phyloP scores from a whole-genome alignment of 2,329 filamentous ascomycete genomes.

The Trichoderma sp. region DNA sequence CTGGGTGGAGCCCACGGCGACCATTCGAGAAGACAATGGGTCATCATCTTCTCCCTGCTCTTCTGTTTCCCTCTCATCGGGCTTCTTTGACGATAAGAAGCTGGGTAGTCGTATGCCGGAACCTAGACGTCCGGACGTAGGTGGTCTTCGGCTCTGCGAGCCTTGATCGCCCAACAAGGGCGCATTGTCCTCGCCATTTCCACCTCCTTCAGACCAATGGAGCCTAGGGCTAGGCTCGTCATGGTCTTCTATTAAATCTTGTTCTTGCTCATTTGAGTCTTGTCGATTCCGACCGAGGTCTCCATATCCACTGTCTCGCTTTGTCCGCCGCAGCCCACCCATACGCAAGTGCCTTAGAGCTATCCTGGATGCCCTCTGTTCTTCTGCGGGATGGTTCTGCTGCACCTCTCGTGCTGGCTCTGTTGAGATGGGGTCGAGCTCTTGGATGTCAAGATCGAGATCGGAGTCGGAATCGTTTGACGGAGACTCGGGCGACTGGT shows the following conservation, averaged over 20 bases:
- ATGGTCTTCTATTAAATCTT: slow-evolving; percentile 63
- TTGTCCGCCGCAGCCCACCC: slow-evolving; percentile 57
- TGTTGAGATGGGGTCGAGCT: slow-evolving; percentile 65
- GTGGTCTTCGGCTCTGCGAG: slow-evolving; percentile 29
- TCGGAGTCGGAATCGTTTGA: slow-evolving; percentile 70
- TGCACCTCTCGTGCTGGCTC: slow-evolving; percentile 33
- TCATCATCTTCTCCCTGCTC: slow-evolving; percentile 57
- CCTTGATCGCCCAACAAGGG: slow-evolving; percentile 59
- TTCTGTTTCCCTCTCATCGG: slow-evolving; percentile 41
- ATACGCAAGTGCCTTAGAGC: slow-evolving; percentile 69
- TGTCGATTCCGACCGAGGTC: slow-evolving; percentile 56
- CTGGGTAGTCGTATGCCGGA: slow-evolving; percentile 62
- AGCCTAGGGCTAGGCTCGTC: slow-evolving; percentile 50
- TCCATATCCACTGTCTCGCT: slow-evolving; percentile 55
- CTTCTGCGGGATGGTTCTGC: slow-evolving; percentile 30
- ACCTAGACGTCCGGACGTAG: slow-evolving; percentile 31
- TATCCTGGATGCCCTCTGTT: slow-evolving; percentile 56
- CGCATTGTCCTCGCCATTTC: slow-evolving; percentile 63
- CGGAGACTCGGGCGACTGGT: slow-evolving; percentile 62
- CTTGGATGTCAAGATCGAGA: slow-evolving; percentile 71
- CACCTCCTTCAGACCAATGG: slow-evolving; percentile 59
- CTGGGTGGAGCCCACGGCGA: slow-evolving; percentile 73
- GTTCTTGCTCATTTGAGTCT: slow-evolving; percentile 62
- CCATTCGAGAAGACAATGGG: slow-evolving; percentile 67
- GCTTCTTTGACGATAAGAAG: slow-evolving; percentile 54